A percentile compares a stretch with the other conserved stretches of the same genome.
Evolutionary conservation across 345 rosid genomes (phyloP).

Genomic region (Hibiscus mutabilis): DNA sequence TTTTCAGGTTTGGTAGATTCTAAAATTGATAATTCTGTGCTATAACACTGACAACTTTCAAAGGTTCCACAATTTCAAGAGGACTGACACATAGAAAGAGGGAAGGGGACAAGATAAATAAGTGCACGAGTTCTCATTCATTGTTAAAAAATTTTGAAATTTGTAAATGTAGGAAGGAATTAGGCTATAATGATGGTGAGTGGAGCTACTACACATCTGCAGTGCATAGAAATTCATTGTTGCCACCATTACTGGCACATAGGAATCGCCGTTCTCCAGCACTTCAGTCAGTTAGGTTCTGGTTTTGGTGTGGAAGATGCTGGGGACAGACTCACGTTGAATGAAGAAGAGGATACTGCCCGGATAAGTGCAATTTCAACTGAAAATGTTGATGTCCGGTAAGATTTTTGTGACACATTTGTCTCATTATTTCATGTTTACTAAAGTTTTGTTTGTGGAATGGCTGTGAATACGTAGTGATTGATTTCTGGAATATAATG

Average conservation of each 20-base stretch:
- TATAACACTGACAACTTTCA: slow-evolving; percentile 37
- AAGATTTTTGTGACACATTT: slow-evolving; percentile 21
- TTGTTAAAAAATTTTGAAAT: slow-evolving; percentile 6
- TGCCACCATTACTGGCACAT: slow-evolving; percentile 28
- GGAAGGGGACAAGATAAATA: slow-evolving; percentile 16
- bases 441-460: background rate
- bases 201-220: slow-evolving; percentile 13
- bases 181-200: slow-evolving; percentile 16
- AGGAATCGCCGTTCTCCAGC: slow-evolving; percentile 26
- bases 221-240: slow-evolving; percentile 13
- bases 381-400: slow-evolving; percentile 31
- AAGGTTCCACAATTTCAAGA: slow-evolving; percentile 23
- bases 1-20: background rate
- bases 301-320: slow-evolving; percentile 38
- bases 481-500: background rate
- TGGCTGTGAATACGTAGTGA: background rate
- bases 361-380: slow-evolving; percentile 6
- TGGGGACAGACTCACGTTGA: slow-evolving; percentile 12
- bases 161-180: slow-evolving; percentile 16
- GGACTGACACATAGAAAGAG: slow-evolving; percentile 29
- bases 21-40: background rate
- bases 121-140: slow-evolving; percentile 16
- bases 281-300: slow-evolving; percentile 36
- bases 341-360: slow-evolving; percentile 24
- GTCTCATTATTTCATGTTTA: background rate